These are phyloP conservation scores for Cercospora citrullina DNA, from an alignment of 2,329 filamentous ascomycete species.

Conservation along the genomic window DNA sequence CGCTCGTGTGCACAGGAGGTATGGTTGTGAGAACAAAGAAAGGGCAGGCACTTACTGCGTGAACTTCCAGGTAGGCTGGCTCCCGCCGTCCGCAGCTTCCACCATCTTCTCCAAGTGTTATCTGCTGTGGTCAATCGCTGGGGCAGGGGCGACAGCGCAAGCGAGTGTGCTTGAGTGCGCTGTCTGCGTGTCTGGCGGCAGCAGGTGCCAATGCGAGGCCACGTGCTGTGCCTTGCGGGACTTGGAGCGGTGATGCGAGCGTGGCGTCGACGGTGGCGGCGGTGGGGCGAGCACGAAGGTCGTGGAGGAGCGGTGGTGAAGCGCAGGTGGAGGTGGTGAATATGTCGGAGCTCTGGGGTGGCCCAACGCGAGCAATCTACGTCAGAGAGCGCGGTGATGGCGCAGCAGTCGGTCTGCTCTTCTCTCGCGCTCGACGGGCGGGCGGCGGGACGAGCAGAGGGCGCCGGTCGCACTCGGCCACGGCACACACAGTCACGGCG, in stretches of 20 bases:
- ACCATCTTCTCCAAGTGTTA: slow-evolving; percentile 68
- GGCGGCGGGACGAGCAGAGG: neutral
- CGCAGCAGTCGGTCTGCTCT: neutral
- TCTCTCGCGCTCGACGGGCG: neutral
- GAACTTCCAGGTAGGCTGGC: slow-evolving; percentile 98
- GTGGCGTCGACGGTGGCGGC: neutral
- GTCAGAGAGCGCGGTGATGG: slow-evolving; percentile 6
- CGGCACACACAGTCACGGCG: neutral
- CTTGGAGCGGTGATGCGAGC: neutral
- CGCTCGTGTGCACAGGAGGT: neutral
- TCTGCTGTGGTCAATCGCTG: slow-evolving; percentile 2
- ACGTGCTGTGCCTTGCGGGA: slow-evolving; percentile 7
- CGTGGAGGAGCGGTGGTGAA: neutral
- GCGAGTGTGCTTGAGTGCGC: neutral
- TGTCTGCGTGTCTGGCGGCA: neutral
- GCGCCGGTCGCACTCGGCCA: slow-evolving; percentile 4
- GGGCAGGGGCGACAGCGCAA: neutral
- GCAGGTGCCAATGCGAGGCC: slow-evolving; percentile 13
- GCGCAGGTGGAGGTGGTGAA: neutral
- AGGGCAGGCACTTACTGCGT: slow-evolving; percentile 72
- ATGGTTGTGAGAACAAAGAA: neutral
- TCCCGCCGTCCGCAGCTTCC: slow-evolving; percentile 75
- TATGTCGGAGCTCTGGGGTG: neutral
- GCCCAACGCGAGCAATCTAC: neutral
- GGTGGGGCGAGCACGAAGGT: neutral